These are phyloP conservation scores for Pseudocercospora crystallina DNA, from an alignment of 2,329 filamentous ascomycete species.

Conservation along the genomic window DNA sequence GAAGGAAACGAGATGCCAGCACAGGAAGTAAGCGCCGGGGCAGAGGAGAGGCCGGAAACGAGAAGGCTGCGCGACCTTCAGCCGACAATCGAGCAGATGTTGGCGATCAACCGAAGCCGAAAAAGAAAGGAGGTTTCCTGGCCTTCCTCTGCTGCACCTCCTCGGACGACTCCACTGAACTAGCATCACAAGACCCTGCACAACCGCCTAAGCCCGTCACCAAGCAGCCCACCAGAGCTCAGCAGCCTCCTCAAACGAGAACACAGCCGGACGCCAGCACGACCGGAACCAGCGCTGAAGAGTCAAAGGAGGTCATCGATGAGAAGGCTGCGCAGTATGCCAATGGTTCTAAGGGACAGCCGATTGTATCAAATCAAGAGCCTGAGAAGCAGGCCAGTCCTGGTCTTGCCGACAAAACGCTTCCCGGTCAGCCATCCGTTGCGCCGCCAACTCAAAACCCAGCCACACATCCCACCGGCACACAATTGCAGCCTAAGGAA, in stretches of 20 bases:
- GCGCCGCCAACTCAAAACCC: neutral
- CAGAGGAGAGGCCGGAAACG: constrained; percentile 36
- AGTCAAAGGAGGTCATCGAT: constrained; percentile 46
- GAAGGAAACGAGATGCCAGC: constrained; percentile 47
- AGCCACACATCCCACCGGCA: no score
- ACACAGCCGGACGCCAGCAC: constrained; percentile 44
- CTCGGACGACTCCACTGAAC: constrained; percentile 60
- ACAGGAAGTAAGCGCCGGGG: constrained; percentile 48
- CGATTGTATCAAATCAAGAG: constrained; percentile 14
- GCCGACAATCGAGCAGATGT: constrained; percentile 33
- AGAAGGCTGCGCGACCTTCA: constrained; percentile 40
- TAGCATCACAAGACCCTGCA: constrained; percentile 55
- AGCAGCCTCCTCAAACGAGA: constrained; percentile 50
- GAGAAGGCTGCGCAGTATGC: constrained; percentile 39
- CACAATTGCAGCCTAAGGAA: neutral
- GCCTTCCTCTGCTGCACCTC: constrained; percentile 66
- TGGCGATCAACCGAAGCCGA: constrained; percentile 37
- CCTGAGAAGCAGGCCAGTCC: constrained; percentile 23
- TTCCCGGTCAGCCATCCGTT: constrained; percentile 10
- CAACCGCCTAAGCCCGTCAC: constrained; percentile 45
- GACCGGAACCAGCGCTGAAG: constrained; percentile 44
- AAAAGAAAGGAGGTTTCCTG: constrained; percentile 45
- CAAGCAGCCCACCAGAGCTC: constrained; percentile 37
- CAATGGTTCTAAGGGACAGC: constrained; percentile 16
- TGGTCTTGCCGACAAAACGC: constrained; percentile 21